Evolutionary conservation across 306 rosid species (phyloP).

Genomic region (Myrica gale): DNA sequence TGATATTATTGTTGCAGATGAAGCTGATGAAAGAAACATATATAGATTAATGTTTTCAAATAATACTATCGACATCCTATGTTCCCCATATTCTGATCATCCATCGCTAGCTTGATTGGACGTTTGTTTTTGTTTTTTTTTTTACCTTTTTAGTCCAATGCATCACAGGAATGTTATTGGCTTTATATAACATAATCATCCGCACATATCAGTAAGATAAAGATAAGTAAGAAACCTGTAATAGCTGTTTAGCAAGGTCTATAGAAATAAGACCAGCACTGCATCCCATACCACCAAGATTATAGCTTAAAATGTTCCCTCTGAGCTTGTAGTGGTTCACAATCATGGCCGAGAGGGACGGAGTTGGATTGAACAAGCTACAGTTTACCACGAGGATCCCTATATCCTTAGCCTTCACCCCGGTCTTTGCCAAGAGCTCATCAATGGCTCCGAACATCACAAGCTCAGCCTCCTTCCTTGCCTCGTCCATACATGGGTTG

Average conservation of each 20-base stretch:
- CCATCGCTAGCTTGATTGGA: no score
- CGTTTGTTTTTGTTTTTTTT: no score
- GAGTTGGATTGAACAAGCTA: constrained; percentile 90
- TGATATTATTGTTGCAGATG: no score
- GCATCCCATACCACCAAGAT: constrained; percentile 99
- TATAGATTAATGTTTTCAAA: no score
- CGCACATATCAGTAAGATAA: no score
- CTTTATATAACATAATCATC: background rate
- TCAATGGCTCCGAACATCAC: constrained; percentile 96
- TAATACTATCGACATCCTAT: no score
- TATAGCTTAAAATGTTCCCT: constrained; percentile 66
- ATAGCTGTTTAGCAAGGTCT: constrained; percentile 86
- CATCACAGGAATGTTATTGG: background rate
- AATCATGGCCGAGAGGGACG: constrained; percentile 84
- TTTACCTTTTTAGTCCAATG: background rate
- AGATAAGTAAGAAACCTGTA: constrained; percentile 51
- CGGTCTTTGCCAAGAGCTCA: constrained; percentile 66
- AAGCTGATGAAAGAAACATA: no score
- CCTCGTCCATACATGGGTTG: constrained; percentile 77
- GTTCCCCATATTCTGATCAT: no score
- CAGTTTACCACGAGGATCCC: constrained; percentile 86
- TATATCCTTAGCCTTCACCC: constrained; percentile 82
- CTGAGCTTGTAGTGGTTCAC: constrained; percentile 80
- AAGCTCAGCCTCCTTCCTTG: constrained; percentile 81
- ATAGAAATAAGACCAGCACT: constrained; percentile 94